These are phyloP conservation scores for Mallotus nudiflorus DNA, from an alignment of 345 rosid genomes.

Conservation along the genomic window DNA sequence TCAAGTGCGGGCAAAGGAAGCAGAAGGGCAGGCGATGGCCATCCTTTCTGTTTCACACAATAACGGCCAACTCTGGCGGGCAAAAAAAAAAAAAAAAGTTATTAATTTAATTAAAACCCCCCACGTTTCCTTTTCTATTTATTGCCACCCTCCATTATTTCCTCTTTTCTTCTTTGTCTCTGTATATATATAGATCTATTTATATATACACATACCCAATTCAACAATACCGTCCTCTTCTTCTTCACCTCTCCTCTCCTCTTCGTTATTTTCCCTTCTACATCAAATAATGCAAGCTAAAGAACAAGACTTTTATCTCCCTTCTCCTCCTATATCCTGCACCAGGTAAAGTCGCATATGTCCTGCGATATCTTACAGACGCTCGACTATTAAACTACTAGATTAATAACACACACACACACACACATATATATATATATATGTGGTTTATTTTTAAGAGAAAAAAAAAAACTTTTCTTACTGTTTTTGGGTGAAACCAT, in stretches of 20 bases:
- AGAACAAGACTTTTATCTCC: neutral
- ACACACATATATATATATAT: neutral
- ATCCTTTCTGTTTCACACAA: slow-evolving; percentile 1
- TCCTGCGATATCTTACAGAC: no score
- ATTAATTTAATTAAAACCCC: neutral
- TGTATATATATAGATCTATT: no score
- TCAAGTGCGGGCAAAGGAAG: no score
- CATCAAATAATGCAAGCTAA: slow-evolving; percentile 19
- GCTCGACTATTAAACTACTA: no score
- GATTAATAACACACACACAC: no score
- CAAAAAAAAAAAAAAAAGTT: no score
- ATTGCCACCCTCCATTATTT: no score
- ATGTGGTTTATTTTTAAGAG: no score
- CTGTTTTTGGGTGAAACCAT: neutral
- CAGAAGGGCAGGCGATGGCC: neutral
- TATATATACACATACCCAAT: neutral
- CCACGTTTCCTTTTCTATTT: neutral
- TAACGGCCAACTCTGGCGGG: neutral
- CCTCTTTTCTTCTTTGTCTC: no score
- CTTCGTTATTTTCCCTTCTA: neutral
- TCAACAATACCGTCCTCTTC: neutral
- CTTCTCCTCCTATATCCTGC: slow-evolving; percentile 9
- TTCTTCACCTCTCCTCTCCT: neutral
- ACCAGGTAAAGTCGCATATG: slow-evolving; percentile 4
- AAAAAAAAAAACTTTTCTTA: no score